Evolutionary conservation across 352 stramenopile species (phyloP).

Genomic region (Globisporangium alternatum): DNA sequence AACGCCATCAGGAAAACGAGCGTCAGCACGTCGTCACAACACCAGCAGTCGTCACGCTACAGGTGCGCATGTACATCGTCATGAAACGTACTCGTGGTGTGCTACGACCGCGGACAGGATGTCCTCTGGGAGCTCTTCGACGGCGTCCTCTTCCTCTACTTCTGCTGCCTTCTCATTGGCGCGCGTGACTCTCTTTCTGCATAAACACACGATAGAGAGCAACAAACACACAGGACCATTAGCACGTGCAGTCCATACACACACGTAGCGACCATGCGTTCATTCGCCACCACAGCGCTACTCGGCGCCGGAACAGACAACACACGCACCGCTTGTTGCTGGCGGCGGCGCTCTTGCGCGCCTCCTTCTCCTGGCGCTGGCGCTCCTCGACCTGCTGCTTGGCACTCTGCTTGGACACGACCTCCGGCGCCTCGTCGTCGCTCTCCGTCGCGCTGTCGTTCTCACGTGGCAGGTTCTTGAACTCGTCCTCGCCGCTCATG

Average conservation of each 20-base stretch:
- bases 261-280: background rate
- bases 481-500: slow-evolving; percentile 19
- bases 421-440: slow-evolving; percentile 76
- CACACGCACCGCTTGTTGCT: slow-evolving; percentile 40
- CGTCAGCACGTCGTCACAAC: background rate
- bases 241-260: background rate
- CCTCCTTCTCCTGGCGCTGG: slow-evolving; percentile 51
- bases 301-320: background rate
- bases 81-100: slow-evolving; percentile 43
- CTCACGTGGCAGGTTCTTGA: slow-evolving; percentile 17
- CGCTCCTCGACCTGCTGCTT: slow-evolving; percentile 48
- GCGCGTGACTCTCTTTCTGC: slow-evolving; percentile 38
- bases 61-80: background rate
- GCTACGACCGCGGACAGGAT: slow-evolving; percentile 66
- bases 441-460: slow-evolving; percentile 30
- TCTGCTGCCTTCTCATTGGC: slow-evolving; percentile 10
- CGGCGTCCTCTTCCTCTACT: slow-evolving; percentile 19
- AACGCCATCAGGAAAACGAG: background rate
- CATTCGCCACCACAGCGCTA: too few relatives aligned
- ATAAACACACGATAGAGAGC: background rate
- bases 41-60: background rate
- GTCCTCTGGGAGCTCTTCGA: slow-evolving; percentile 55
- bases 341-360: slow-evolving; percentile 30
- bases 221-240: background rate
- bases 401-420: slow-evolving; percentile 71